phyloP scores from a whole-genome alignment of 2,329 filamentous ascomycete species.

The Colletotrichum tanaceti region DNA sequence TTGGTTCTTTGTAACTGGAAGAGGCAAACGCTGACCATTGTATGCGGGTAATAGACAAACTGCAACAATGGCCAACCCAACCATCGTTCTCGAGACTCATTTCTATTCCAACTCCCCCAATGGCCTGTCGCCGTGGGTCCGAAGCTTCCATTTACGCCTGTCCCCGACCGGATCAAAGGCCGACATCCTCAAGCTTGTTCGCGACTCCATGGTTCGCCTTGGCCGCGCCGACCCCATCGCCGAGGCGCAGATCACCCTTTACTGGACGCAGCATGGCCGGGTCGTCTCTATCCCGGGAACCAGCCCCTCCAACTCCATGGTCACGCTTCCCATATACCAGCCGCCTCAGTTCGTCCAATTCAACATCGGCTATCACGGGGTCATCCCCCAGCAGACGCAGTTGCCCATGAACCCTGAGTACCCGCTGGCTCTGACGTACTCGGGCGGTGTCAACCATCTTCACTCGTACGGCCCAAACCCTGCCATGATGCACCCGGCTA shows the following conservation, averaged over 20 bases:
- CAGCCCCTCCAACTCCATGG: too few relatives aligned
- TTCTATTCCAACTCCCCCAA: conserved; percentile 15
- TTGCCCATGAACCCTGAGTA: neutral
- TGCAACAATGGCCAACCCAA: conserved; percentile 1
- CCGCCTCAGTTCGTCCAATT: conserved; percentile 6
- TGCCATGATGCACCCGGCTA: neutral
- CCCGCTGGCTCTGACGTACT: conserved; percentile 27
- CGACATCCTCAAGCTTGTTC: conserved; percentile 25
- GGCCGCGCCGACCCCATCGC: conserved; percentile 30
- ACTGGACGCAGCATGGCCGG: conserved; percentile 26
- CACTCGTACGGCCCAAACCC: conserved; percentile 22
- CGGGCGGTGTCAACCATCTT: conserved; percentile 28
- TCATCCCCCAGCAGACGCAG: neutral
- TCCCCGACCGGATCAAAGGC: conserved; percentile 11
- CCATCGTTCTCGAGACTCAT: conserved; percentile 30
- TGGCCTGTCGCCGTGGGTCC: conserved; percentile 6
- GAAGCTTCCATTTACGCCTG: conserved; percentile 30
- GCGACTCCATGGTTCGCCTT: conserved; percentile 13
- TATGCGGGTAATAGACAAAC: neutral
- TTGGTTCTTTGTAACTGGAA: rapidly evolving
- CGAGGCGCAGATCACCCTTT: conserved; percentile 31
- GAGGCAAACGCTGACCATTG: neutral
- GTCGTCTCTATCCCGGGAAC: conserved; percentile 24
- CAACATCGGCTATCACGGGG: neutral
- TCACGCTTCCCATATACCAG: conserved; percentile 18